These are phyloP conservation scores for Aphanomyces astaci DNA, from an alignment of 352 stramenopile species.

Conservation along the genomic window DNA sequence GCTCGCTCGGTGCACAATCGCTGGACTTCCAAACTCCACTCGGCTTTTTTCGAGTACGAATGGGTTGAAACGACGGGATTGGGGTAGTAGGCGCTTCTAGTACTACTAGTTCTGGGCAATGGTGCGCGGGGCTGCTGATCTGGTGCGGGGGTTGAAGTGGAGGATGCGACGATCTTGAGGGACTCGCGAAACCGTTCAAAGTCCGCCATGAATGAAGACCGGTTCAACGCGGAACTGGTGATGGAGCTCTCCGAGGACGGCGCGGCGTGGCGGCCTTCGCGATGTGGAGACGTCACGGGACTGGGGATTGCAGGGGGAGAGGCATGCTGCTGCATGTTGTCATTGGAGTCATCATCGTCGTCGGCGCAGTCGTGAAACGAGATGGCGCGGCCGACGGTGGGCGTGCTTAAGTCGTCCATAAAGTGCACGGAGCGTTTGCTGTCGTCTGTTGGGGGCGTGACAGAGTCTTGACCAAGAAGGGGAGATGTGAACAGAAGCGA, in stretches of 20 bases:
- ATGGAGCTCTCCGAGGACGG: background rate
- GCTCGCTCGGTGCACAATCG: constrained; percentile 13
- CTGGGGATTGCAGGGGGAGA: too few species aligned
- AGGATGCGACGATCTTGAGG: too few species aligned
- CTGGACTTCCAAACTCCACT: constrained; percentile 14
- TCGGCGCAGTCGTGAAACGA: constrained; percentile 17
- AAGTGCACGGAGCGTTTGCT: constrained; percentile 20
- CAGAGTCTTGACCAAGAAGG: background rate
- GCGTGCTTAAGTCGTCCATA: constrained; percentile 5
- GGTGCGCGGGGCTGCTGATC: too few species aligned
- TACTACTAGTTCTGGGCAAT: too few species aligned
- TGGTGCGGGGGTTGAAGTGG: too few species aligned
- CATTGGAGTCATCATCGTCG: background rate
- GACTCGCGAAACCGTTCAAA: constrained; percentile 14
- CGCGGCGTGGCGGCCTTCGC: too few species aligned
- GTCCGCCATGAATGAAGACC: constrained; percentile 18
- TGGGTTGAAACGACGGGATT: too few species aligned
- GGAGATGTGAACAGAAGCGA: background rate
- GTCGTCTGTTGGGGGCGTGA: background rate
- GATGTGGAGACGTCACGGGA: too few species aligned
- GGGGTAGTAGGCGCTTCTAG: too few species aligned
- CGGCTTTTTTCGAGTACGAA: constrained; percentile 7
- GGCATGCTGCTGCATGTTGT: background rate
- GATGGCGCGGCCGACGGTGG: constrained; percentile 14
- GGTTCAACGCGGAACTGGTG: constrained; percentile 14